Conservation (phyloP, 257 asterid genomes). For the Cynanchum wilfordii region DNA sequence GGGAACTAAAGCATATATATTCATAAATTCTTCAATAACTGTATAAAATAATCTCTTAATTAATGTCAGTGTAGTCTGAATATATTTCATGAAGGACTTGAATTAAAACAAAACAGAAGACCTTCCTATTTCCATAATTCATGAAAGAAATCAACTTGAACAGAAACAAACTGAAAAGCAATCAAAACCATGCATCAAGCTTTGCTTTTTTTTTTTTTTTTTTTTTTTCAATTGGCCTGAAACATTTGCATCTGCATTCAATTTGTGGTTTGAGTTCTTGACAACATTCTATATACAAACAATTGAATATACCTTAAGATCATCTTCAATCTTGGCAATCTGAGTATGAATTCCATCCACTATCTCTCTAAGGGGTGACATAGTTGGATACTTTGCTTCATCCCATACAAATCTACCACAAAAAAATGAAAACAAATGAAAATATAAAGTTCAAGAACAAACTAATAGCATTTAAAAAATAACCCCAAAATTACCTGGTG, state of each 20-base stretch:
- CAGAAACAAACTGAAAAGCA: neutral
- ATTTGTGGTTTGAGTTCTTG: neutral
- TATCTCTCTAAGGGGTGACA: slow-evolving; percentile 77
- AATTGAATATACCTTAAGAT: slow-evolving; percentile 57
- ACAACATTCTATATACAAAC: neutral
- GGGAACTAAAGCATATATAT: neutral
- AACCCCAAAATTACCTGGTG: slow-evolving; percentile 46
- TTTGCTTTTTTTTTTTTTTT: neutral
- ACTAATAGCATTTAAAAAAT: neutral
- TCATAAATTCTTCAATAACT: neutral
- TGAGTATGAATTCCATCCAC: slow-evolving; percentile 83
- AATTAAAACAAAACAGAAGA: neutral
- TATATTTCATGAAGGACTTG: neutral
- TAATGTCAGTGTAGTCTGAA: neutral
- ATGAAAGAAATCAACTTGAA: neutral
- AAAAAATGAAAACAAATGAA: slow-evolving; percentile 1
- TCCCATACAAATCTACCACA: slow-evolving; percentile 74
- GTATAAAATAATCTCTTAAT: neutral
- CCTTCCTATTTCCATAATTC: neutral
- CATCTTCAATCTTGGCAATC: slow-evolving; percentile 84
- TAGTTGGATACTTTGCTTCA: slow-evolving; percentile 80
- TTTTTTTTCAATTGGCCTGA: neutral
- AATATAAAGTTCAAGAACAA: slow-evolving; percentile 7
- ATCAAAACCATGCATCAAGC: neutral
- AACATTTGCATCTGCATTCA: neutral